These are phyloP conservation scores for Aspergillus sclerotialis DNA, from an alignment of 2,329 filamentous ascomycete genomes.

Conservation along the genomic window DNA sequence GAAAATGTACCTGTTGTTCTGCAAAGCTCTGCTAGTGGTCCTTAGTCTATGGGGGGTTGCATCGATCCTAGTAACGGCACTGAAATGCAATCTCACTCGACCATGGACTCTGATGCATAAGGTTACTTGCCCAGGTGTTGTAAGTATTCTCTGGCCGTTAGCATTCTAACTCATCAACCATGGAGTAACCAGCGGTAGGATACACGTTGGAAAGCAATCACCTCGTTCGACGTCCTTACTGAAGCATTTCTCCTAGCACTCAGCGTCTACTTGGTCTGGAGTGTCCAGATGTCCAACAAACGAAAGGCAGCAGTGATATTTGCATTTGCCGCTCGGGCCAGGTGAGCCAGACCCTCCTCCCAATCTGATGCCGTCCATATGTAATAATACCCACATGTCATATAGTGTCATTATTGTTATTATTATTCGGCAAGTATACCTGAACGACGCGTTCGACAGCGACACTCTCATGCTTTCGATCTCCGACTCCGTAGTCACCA, in stretches of 20 bases:
- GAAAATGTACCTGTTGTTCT: conserved; percentile 10
- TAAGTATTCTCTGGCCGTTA: not conserved
- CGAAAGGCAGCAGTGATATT: conserved; percentile 10
- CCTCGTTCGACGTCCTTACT: conserved; percentile 32
- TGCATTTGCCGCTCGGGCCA: conserved; percentile 7
- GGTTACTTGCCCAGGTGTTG: not conserved
- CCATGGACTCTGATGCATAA: not conserved
- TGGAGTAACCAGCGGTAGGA: too few species aligned
- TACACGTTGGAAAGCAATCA: conserved; percentile 29
- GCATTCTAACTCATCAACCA: too few species aligned
- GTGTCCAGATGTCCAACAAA: conserved; percentile 13
- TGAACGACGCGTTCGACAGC: conserved; percentile 19
- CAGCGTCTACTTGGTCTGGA: conserved; percentile 17
- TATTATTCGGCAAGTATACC: conserved; percentile 27
- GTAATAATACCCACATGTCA: too few species aligned
- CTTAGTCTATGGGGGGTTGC: conserved; percentile 13
- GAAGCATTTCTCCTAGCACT: conserved; percentile 8
- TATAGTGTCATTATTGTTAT: conserved; percentile 20
- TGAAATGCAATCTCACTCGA: not conserved
- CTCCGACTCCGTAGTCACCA: conserved; percentile 26
- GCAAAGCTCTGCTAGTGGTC: conserved; percentile 5
- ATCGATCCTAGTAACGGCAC: conserved; percentile 11
- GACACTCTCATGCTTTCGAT: conserved; percentile 18
- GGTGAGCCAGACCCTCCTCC: too few species aligned
- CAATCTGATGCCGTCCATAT: too few species aligned